Conservation (phyloP, 331 rosid species). For the Prunus yedoensis region DNA sequence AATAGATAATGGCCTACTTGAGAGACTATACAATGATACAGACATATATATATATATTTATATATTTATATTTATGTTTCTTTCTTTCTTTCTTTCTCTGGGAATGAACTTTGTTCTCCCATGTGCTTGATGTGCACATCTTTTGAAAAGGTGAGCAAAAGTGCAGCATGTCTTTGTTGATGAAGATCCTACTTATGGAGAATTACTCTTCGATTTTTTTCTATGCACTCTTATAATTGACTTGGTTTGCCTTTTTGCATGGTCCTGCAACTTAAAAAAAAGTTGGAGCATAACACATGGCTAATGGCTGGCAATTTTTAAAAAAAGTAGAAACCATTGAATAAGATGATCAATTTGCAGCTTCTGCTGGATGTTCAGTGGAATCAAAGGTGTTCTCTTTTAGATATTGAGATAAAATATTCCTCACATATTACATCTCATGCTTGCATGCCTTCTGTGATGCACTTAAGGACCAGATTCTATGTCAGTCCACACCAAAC, state of each 20-base stretch:
- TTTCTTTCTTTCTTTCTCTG: neutral
- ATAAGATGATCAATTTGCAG: neutral
- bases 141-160: slow-evolving; percentile 2
- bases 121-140: neutral
- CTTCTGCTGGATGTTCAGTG: neutral
- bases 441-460: neutral
- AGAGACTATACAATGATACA: neutral
- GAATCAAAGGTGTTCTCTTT: neutral
- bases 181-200: neutral
- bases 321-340: neutral
- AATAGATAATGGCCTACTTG: slow-evolving; percentile 13
- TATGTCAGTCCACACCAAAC: neutral
- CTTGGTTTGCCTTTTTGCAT: too few relatives aligned
- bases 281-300: neutral
- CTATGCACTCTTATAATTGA: neutral
- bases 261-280: neutral
- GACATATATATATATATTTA: neutral
- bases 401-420: neutral
- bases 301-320: neutral
- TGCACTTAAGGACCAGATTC: neutral
- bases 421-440: neutral
- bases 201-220: neutral
- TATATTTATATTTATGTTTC: neutral
- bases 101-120: slow-evolving; percentile 13
- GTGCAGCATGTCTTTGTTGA: slow-evolving; percentile 9